These are phyloP conservation scores for Filosporella fistucella DNA, from an alignment of 495 filamentous ascomycete genomes.

Conservation along the genomic window DNA sequence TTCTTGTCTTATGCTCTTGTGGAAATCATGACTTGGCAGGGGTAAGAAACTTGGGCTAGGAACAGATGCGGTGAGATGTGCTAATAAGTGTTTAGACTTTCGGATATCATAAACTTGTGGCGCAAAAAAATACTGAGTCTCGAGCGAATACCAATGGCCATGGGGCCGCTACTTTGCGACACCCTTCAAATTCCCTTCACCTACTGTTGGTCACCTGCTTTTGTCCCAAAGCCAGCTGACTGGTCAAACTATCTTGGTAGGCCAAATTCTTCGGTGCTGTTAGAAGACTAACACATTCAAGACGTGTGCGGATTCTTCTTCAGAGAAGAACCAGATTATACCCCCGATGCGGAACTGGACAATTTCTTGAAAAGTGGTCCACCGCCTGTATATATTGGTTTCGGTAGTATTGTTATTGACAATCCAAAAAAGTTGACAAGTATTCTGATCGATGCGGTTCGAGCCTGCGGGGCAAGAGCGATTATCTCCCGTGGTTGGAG, in stretches of 20 bases:
- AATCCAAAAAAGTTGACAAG: slow-evolving; percentile 48
- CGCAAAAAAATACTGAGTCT: slow-evolving; percentile 36
- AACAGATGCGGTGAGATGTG: slow-evolving; percentile 6
- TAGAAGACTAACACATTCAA: slow-evolving; percentile 17
- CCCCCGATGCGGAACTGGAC: slow-evolving; percentile 43
- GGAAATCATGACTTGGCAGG: slow-evolving; percentile 66
- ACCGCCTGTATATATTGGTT: slow-evolving; percentile 61
- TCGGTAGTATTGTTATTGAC: slow-evolving; percentile 63
- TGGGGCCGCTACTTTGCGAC: slow-evolving; percentile 9
- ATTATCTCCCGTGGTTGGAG: slow-evolving; percentile 64
- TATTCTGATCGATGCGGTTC: slow-evolving; percentile 51
- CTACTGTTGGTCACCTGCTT: slow-evolving; percentile 59
- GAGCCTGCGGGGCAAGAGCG: slow-evolving; percentile 43
- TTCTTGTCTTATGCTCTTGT: slow-evolving; percentile 56
- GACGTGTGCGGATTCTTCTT: slow-evolving; percentile 62
- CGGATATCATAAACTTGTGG: slow-evolving; percentile 3
- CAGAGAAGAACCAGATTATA: slow-evolving; percentile 43
- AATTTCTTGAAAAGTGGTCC: slow-evolving; percentile 50
- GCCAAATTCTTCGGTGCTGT: background rate
- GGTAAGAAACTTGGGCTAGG: slow-evolving; percentile 33
- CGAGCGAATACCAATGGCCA: slow-evolving; percentile 35
- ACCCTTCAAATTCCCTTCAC: slow-evolving; percentile 54
- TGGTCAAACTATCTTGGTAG: slow-evolving; percentile 52
- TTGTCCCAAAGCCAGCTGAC: slow-evolving; percentile 58
- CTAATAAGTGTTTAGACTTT: slow-evolving; percentile 7